Base-by-base conservation (phyloP, 1,284 basidiomycete species). In the Quambalaria eucalypti region DNA sequence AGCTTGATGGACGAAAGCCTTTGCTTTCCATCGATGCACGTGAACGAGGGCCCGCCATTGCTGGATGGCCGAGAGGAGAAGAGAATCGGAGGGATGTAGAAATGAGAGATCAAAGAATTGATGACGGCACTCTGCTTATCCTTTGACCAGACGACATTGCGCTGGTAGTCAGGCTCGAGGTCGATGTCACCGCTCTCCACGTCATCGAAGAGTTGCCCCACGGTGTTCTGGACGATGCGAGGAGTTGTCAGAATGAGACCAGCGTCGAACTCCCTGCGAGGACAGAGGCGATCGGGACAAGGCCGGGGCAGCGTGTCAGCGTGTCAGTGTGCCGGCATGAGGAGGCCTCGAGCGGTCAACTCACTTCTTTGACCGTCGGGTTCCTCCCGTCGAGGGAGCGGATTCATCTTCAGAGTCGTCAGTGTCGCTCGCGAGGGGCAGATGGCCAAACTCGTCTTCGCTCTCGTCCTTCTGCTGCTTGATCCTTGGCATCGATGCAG, bases 1-100 rank as follows among this genome's bases (percentile, higher is more conserved):
- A 38, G 38, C 51, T 54, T 59, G 39, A 68, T 56, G 8, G 65
- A 65, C 21, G 65, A 65, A 26, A 68, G 46, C 23, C 65, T 61
- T 42, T 68, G 38, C 49, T 68, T 68, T 28, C 65, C 65, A 42
- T 68, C 65, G 51, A 68, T 65, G 48, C 65, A 68, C n/a, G 61
- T 62, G 56, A 52, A 62, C 6, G 12, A 19, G 1, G 25, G 26
- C 2, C 61, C 64, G 6, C 49, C 59, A 6, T 29, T 44, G 0
- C 47, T 29, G 16, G 54, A 23, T 12, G 23, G 39, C 25, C 57
- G 58, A 0, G 58, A 25, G 2, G 66, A 68, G 29, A 67, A 55
- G 31, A 68, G 54, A 30, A 68, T 55, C 0, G 66, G 66, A 5
- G 66, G 66, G 2, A 68, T 62, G 52, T 66, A 68, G 52, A 63